Conservation (phyloP, 768 basidiomycete species). For the Heimioporus sp. region DNA sequence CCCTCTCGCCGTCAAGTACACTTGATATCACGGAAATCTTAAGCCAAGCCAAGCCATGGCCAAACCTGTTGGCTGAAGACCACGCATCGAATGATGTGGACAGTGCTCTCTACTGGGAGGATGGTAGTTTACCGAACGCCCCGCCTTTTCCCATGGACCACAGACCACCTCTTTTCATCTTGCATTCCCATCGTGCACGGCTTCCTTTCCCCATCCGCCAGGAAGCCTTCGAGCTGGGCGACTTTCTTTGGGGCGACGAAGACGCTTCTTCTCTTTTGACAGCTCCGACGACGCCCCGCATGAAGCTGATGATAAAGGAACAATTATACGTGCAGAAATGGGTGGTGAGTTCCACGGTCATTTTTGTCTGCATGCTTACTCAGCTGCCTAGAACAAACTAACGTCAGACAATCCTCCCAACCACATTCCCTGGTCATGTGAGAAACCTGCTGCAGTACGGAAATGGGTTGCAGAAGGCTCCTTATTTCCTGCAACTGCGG, state of each 20-base stretch:
- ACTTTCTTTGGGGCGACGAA: constrained; percentile 20
- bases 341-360: constrained; percentile 27
- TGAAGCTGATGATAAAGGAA: constrained; percentile 35
- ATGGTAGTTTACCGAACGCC: constrained; percentile 17
- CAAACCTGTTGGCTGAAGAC: constrained; percentile 22
- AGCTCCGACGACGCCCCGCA: constrained; percentile 35
- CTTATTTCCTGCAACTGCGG: constrained; percentile 22
- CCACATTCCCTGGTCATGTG: constrained; percentile 30
- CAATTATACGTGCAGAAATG: constrained; percentile 33
- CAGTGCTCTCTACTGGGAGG: constrained; percentile 7
- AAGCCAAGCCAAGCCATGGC: constrained; percentile 7
- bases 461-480: constrained; percentile 33
- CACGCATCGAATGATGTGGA: constrained; percentile 16
- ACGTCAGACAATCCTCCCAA: constrained; percentile 20
- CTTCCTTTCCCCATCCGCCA: constrained; percentile 22
- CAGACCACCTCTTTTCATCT: constrained; percentile 27
- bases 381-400: constrained; percentile 17
- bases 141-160: constrained; percentile 32
- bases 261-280: constrained; percentile 18
- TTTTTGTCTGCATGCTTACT: constrained; percentile 5
- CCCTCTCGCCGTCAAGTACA: constrained; percentile 21
- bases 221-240: constrained; percentile 18
- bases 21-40: constrained; percentile 27
- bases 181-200: constrained; percentile 20
- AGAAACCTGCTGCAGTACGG: constrained; percentile 15